Percentiles rank a stretch among this genome's conserved stretches.
phyloP scores from a whole-genome alignment of 805 yeast species.

The Ogataea pini region DNA sequence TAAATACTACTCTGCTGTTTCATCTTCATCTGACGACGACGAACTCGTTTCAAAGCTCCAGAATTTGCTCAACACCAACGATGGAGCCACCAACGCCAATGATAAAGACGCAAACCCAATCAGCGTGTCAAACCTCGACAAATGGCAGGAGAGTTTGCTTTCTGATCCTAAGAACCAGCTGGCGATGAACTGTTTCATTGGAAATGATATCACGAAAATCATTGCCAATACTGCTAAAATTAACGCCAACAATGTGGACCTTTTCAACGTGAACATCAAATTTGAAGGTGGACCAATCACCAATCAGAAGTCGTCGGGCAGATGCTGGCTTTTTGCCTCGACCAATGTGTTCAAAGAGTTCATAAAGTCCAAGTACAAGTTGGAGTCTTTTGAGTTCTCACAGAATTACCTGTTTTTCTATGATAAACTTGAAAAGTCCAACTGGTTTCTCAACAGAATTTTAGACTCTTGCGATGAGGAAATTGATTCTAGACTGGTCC shows the following conservation, averaged over 20 bases:
- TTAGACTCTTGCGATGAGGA: constrained; percentile 65
- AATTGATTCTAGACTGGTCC: constrained; percentile 71
- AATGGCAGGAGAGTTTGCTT: constrained; percentile 49
- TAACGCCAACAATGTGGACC: constrained; percentile 34
- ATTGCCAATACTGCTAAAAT: constrained; percentile 39
- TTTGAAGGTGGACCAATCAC: constrained; percentile 66
- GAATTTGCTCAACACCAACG: constrained; percentile 17
- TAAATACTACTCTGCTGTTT: constrained; percentile 8
- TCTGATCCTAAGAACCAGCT: constrained; percentile 51
- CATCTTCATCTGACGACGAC: constrained; percentile 27
- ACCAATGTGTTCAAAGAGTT: constrained; percentile 72
- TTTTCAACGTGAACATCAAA: constrained; percentile 47
- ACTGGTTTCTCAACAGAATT: constrained; percentile 76
- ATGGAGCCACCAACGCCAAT: constrained; percentile 9
- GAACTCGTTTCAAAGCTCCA: constrained; percentile 36
- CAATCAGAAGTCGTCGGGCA: constrained; percentile 74
- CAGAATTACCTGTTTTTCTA: constrained; percentile 81
- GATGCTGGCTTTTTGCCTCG: constrained; percentile 91
- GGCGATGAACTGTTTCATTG: constrained; percentile 56
- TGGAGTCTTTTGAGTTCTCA: constrained; percentile 73
- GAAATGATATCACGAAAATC: constrained; percentile 44
- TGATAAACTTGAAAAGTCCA: constrained; percentile 84
- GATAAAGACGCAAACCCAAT: constrained; percentile 33
- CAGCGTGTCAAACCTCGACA: constrained; percentile 32
- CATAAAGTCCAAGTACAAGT: constrained; percentile 60